These are phyloP conservation scores for Porcisia deanei DNA, from an alignment of 208 protist genomes.

Conservation along the genomic window DNA sequence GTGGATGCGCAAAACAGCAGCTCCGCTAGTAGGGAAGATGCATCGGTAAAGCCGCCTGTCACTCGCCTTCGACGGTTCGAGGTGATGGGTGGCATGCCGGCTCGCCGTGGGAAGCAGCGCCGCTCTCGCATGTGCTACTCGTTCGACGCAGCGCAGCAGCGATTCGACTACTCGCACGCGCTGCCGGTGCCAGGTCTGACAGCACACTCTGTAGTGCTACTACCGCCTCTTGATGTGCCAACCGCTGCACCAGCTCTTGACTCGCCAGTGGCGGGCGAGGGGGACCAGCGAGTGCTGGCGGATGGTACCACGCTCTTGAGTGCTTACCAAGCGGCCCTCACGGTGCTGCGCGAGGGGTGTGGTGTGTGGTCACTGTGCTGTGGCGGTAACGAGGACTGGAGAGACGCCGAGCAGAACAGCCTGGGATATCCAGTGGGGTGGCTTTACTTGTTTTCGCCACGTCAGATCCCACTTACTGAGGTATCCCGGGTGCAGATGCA, in stretches of 20 bases:
- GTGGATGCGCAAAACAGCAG: not conserved
- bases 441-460: conserved; percentile 37
- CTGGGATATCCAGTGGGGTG: conserved; percentile 41
- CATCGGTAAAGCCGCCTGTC: not conserved
- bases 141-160: conserved; percentile 33
- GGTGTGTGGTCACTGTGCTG: conserved; percentile 33
- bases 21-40: not conserved
- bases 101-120: conserved; percentile 37
- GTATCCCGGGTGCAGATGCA: conserved; percentile 33
- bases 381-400: conserved; percentile 48
- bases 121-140: conserved; percentile 49
- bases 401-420: conserved; percentile 40
- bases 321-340: conserved; percentile 4
- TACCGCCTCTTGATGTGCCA: conserved; percentile 10
- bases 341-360: conserved; percentile 7
- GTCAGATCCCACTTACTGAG: conserved; percentile 38
- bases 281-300: not conserved
- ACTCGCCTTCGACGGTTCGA: conserved; percentile 38
- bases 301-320: not conserved
- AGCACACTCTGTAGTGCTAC: conserved; percentile 34
- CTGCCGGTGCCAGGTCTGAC: conserved; percentile 49
- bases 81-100: conserved; percentile 53
- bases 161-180: conserved; percentile 44
- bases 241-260: not conserved
- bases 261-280: not conserved